Base-by-base conservation (phyloP, 345 rosid genomes). In the Tarenaya hassleriana region DNA sequence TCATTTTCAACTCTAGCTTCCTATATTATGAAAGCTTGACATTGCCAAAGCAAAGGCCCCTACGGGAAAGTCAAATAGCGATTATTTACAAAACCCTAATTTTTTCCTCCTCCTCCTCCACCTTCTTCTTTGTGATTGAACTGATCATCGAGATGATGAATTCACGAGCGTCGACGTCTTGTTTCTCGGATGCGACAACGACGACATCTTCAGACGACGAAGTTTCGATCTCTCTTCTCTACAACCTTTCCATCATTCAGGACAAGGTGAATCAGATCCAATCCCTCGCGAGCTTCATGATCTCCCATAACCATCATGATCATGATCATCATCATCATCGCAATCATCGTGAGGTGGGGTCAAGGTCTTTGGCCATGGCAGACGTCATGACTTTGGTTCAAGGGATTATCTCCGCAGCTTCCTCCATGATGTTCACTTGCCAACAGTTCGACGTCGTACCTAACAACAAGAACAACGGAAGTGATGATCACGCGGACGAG, bases 221-320 rank as follows among this genome's bases (percentile, higher is more conserved):
- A 12, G 17, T 47, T 41, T 60, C 61, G 11, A 46, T 59, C 27
- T 69, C 94, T 69, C 78, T 90, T 33, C 72, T 86, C 12, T 74
- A 64, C 56, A 72, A 49, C 54, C 71, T 84, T 19, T 77, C 94
- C 14, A 39, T 73, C 55, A 76, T 90, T 12, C 82, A 77, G 48
- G 79, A 84, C 13, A 86, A 76, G 60, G 71, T 82, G 40, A 62
- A 80, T 52, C 85, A 77, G 66, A 67, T 77, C 39, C 85, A 86
- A 41, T 80, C 87, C 1, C 43, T 82, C 10, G 72, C 75, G 3
- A 64, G 70, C 64, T 41, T 75, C 58, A 58, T 82, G 10, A 24
- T 67, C 55, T 68, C 85, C 1, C 42, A 63, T 1, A 66, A 57
- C 9, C 60, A 62, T 39, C 77, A 52, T 14, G 34, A 21, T 13